These are phyloP conservation scores for Aspergillus tanneri DNA, from an alignment of 2,329 filamentous ascomycete species.

Conservation along the genomic window DNA sequence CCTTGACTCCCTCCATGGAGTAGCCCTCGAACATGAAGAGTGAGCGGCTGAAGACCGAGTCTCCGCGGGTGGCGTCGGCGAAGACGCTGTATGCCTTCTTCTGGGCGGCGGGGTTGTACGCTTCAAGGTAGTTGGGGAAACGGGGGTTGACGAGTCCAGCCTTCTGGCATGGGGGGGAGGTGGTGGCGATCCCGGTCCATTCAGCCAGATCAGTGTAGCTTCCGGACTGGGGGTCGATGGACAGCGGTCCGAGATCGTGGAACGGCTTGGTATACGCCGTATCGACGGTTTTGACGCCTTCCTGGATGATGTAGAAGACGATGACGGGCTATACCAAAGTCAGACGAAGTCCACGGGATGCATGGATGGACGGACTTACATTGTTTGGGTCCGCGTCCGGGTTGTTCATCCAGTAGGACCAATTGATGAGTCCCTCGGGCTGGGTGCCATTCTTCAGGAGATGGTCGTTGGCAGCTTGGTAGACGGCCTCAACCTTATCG, in stretches of 20 bases:
- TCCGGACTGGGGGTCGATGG: constrained; percentile 34
- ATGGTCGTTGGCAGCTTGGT: constrained; percentile 48
- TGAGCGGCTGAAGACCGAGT: constrained; percentile 38
- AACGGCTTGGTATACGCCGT: constrained; percentile 46
- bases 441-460: constrained; percentile 48
- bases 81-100: constrained; percentile 41
- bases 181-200: constrained; percentile 45
- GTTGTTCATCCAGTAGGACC: constrained; percentile 38
- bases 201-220: constrained; percentile 47
- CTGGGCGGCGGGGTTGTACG: constrained; percentile 41
- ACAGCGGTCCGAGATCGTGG: constrained; percentile 42
- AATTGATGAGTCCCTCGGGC: constrained; percentile 50
- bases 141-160: constrained; percentile 41
- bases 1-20: constrained; percentile 47
- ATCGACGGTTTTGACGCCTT: constrained; percentile 42
- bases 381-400: constrained; percentile 26
- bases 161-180: constrained; percentile 45
- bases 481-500: constrained; percentile 52
- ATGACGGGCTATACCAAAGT: constrained; percentile 26
- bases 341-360: background rate
- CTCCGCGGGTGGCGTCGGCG: constrained; percentile 29
- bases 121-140: constrained; percentile 47
- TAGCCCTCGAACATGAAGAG: constrained; percentile 60
- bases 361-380: constrained; percentile 10
- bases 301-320: constrained; percentile 33